Percentiles rank a stretch among this genome's conserved stretches.
Evolutionary conservation across 768 basidiomycete species (phyloP).

Genomic region (Podaxis mareebaensis): DNA sequence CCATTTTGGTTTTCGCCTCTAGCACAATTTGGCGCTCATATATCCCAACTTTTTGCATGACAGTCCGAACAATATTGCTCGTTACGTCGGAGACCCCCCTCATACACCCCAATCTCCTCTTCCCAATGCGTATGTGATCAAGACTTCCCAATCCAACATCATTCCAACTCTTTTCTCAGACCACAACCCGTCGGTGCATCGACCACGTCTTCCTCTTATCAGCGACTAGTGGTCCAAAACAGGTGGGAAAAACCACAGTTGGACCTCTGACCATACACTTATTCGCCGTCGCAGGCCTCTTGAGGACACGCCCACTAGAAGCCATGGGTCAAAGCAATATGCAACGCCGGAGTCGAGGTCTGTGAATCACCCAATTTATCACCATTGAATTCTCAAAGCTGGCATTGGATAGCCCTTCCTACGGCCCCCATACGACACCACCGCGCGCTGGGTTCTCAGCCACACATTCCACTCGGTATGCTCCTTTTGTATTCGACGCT

Average conservation of each 20-base stretch:
- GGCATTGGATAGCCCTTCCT: slow-evolving; percentile 21
- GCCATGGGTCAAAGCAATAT: slow-evolving; percentile 34
- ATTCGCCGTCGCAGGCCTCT: slow-evolving; percentile 17
- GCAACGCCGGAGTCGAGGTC: slow-evolving; percentile 52
- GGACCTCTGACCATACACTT: slow-evolving; percentile 12
- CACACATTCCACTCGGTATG: slow-evolving; percentile 14
- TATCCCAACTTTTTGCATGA: slow-evolving; percentile 10
- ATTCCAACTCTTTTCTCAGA: slow-evolving; percentile 1
- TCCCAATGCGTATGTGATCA: slow-evolving; percentile 11
- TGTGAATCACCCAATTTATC: slow-evolving; percentile 12
- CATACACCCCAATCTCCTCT: slow-evolving; percentile 21
- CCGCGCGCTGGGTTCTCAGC: slow-evolving; percentile 17
- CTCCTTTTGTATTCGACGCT: background rate
- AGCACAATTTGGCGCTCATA: slow-evolving; percentile 4
- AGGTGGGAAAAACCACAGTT: slow-evolving; percentile 16
- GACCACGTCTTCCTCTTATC: slow-evolving; percentile 13
- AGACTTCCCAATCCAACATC: background rate
- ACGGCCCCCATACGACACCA: slow-evolving; percentile 21
- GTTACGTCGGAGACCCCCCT: slow-evolving; percentile 12
- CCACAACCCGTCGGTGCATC: slow-evolving; percentile 1
- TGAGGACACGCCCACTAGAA: slow-evolving; percentile 23
- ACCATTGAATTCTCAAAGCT: background rate
- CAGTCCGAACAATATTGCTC: slow-evolving; percentile 21
- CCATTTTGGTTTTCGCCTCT: background rate
- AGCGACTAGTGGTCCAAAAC: slow-evolving; percentile 15